A percentile compares a stretch with the other conserved stretches of the same genome.
Evolutionary conservation across 805 yeast species (phyloP).

Genomic region (Metschnikowia anglica): DNA sequence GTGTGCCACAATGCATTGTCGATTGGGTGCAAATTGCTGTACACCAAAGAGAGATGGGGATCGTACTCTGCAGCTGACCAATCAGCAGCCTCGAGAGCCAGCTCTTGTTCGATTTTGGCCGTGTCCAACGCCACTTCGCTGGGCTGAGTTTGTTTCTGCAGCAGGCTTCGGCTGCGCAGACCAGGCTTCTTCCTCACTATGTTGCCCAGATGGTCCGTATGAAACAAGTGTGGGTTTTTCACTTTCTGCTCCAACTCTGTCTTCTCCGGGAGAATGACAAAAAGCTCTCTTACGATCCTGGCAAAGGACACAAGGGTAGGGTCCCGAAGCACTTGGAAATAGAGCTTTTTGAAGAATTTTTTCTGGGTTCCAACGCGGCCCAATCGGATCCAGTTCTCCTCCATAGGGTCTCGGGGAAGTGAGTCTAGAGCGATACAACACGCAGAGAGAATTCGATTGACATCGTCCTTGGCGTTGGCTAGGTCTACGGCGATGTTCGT

Average conservation of each 20-base stretch:
- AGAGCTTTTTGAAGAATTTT: conserved; percentile 52
- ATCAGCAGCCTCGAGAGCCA: conserved; percentile 47
- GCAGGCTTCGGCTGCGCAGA: conserved; percentile 8
- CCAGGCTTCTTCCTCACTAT: conserved; percentile 26
- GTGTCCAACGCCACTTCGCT: conserved; percentile 28
- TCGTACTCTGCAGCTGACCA: conserved; percentile 61
- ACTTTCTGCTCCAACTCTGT: conserved; percentile 37
- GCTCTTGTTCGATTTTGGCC: conserved; percentile 34
- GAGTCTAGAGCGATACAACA: conserved; percentile 54
- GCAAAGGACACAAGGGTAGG: conserved; percentile 54
- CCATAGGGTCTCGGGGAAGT: conserved; percentile 37
- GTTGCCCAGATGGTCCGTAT: conserved; percentile 33
- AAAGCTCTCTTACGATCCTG: conserved; percentile 54
- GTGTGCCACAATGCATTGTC: conserved; percentile 65
- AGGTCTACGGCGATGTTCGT: conserved; percentile 52
- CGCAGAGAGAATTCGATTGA: conserved; percentile 55
- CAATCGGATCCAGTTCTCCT: conserved; percentile 38
- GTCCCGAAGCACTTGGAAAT: conserved; percentile 45
- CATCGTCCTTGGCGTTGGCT: conserved; percentile 49
- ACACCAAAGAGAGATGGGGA: conserved; percentile 73
- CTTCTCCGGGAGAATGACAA: conserved; percentile 46
- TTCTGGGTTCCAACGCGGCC: conserved; percentile 49
- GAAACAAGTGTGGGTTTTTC: conserved; percentile 40
- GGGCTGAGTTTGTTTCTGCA: conserved; percentile 21
- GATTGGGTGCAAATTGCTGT: conserved; percentile 63